Conservation (phyloP, 2,329 filamentous ascomycete genomes). For the Ophiosphaerella herpotricha region DNA sequence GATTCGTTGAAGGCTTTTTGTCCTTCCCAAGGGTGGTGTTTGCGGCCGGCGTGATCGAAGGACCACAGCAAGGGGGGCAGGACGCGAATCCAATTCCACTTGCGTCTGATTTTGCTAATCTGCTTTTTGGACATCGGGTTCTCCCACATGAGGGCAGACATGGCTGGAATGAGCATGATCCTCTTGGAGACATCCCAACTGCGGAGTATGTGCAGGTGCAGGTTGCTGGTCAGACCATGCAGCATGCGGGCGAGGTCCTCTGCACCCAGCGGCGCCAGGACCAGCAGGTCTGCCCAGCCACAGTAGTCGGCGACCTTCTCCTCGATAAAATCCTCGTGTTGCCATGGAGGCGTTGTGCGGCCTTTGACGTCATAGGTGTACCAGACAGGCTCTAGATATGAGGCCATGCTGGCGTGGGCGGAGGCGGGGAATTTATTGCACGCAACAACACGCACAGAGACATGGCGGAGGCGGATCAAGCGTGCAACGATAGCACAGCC, state of each 20-base stretch:
- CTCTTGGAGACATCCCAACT: constrained; percentile 88
- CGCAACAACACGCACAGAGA: constrained; percentile 49
- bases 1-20: constrained; percentile 74
- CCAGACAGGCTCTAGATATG: constrained; percentile 37
- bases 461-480: constrained; percentile 70
- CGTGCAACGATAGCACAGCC: constrained; percentile 69
- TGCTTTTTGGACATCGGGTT: constrained; percentile 89
- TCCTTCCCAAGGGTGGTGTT: constrained; percentile 58
- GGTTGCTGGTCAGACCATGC: constrained; percentile 77
- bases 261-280: constrained; percentile 83
- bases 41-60: constrained; percentile 63
- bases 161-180: constrained; percentile 82
- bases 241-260: constrained; percentile 88
- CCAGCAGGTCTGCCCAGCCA: constrained; percentile 84
- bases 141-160: constrained; percentile 89
- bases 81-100: constrained; percentile 86
- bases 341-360: constrained; percentile 23
- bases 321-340: constrained; percentile 40
- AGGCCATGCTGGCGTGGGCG: constrained; percentile 24
- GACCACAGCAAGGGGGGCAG: constrained; percentile 83
- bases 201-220: constrained; percentile 78
- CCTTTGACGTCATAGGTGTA: constrained; percentile 32
- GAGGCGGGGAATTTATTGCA: constrained; percentile 31
- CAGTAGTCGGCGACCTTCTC: constrained; percentile 71
- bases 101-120: constrained; percentile 77